These are phyloP conservation scores for Candida sanyaensis DNA, from an alignment of 1,139 yeast genomes.

Conservation along the genomic window DNA sequence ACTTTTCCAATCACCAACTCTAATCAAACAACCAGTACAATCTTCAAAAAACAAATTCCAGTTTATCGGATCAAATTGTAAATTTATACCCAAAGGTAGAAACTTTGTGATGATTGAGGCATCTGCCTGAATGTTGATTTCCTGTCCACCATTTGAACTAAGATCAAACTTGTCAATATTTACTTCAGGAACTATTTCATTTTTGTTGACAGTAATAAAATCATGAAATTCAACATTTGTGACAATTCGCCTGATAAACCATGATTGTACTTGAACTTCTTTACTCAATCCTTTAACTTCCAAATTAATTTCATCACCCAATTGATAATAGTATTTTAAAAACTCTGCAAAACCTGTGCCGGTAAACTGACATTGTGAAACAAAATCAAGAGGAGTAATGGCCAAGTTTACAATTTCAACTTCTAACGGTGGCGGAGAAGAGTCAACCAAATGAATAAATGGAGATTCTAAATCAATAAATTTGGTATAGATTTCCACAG, in stretches of 20 bases:
- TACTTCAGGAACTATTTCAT: conserved; percentile 17
- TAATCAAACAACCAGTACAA: conserved; percentile 21
- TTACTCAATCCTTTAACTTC: conserved; percentile 22
- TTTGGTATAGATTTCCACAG: conserved; percentile 23
- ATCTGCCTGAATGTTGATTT: conserved; percentile 1
- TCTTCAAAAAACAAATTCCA: conserved; percentile 31
- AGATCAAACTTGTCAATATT: conserved; percentile 11
- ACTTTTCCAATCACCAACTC: conserved; percentile 28
- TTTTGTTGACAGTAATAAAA: conserved; percentile 15
- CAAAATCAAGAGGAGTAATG: conserved; percentile 27
- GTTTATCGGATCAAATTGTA: conserved; percentile 22
- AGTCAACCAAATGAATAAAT: conserved; percentile 25
- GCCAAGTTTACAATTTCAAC: conserved; percentile 23
- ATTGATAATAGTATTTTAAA: conserved; percentile 18
- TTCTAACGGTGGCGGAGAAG: conserved; percentile 26
- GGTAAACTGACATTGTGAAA: conserved; percentile 23
- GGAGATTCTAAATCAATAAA: conserved; percentile 20
- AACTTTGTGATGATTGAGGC: background rate
- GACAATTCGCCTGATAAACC: conserved; percentile 17
- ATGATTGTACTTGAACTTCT: conserved; percentile 18
- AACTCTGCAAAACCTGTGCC: conserved; percentile 22
- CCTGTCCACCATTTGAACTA: conserved; percentile 4
- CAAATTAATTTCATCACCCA: conserved; percentile 17
- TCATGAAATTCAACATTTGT: conserved; percentile 21
- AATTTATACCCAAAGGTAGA: conserved; percentile 16